Evolutionary conservation across 805 yeast genomes (phyloP).

Genomic region (Phaffomyces opuntiae): DNA sequence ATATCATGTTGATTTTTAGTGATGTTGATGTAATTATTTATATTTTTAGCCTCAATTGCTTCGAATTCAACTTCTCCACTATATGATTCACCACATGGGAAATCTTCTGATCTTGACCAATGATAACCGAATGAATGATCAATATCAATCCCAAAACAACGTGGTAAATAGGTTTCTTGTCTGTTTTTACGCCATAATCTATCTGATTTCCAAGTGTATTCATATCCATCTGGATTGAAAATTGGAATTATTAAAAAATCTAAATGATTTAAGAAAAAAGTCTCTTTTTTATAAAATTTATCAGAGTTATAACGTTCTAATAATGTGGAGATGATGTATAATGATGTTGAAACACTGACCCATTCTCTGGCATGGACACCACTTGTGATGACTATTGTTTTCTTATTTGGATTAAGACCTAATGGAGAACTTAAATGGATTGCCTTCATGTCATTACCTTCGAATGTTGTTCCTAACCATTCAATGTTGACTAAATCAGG

Average conservation of each 20-base stretch:
- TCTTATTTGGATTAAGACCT: constrained; percentile 36
- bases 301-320: constrained; percentile 37
- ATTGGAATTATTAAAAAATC: constrained; percentile 79
- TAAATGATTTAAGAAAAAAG: constrained; percentile 43
- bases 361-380: constrained; percentile 91
- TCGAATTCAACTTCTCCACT: constrained; percentile 71
- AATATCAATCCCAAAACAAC: constrained; percentile 78
- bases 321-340: constrained; percentile 47
- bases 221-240: constrained; percentile 88
- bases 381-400: constrained; percentile 70
- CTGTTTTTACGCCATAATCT: constrained; percentile 87
- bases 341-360: constrained; percentile 67
- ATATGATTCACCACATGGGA: constrained; percentile 80
- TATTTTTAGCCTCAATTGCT: constrained; percentile 48
- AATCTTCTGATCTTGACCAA: constrained; percentile 54
- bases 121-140: constrained; percentile 79
- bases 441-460: constrained; percentile 64
- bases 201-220: constrained; percentile 71
- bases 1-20: constrained; percentile 45
- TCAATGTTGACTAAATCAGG: constrained; percentile 60
- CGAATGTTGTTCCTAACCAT: constrained; percentile 67
- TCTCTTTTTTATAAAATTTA: constrained; percentile 28
- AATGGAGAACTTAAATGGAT: constrained; percentile 52
- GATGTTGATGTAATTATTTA: constrained; percentile 40
- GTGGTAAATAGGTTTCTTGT: constrained; percentile 59